Evolutionary conservation across 345 rosid species (phyloP), one percentile per base, ranked within the genome.

Genomic region (Hibiscus syriacus): DNA sequence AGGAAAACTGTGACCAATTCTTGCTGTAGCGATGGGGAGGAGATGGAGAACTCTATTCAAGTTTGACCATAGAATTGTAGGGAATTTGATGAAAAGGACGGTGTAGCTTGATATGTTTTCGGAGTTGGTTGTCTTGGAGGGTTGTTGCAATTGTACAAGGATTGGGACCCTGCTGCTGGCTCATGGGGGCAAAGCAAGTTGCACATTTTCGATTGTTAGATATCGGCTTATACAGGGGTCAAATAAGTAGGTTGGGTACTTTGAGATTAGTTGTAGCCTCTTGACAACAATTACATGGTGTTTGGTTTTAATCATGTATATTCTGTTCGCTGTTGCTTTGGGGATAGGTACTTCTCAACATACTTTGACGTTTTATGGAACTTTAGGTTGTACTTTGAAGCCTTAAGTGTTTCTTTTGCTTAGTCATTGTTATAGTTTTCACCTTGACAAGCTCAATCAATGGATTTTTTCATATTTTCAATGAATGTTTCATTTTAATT

Each of bases 341-440:
- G 66, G 64, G 78, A 73, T 73, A 73, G 83, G 80, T 76, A 80
- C 66, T 68, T 77, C 49, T 60, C 60, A 69, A 72, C 64, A 43
- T 49, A 73, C 52, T 73, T 73, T 46, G 55, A 73, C 32, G 67
- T 64, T 71, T 61, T 66, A 73, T 78, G 80, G 64, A 80, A 74
- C n/a, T 48, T 74, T 54, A 80, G 59, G 67, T 41, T 73, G 76
- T 64, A 71, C 66, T 73, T 64, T 59, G 69, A 80, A 76, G 74
- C 67, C 70, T 68, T 23, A 17, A 29, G 4, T 59, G 46, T 55
- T 72, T 68, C 39, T 54, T 55, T 61, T 26, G 30, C 46, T 19
- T 11, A 36, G 46, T 6, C 1, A 20, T 20, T 50, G 63, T 57
- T 57, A 8, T 17, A 58, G 64, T 34, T 32, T 58, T 58, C 64